phyloP scores from a whole-genome alignment of 2,329 filamentous ascomycete species.

The Penicillium sumatraense region DNA sequence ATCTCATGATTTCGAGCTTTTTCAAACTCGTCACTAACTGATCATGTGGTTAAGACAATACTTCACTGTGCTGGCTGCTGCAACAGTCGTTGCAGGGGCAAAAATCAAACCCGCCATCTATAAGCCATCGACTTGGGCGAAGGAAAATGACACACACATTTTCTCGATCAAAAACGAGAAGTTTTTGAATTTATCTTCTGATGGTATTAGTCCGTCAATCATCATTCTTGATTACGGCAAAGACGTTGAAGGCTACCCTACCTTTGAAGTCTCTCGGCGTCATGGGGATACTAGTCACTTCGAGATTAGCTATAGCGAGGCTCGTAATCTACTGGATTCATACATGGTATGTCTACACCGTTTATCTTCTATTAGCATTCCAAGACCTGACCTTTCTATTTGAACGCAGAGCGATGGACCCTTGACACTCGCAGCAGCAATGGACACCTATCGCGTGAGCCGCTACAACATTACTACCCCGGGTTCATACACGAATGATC shows the following conservation, averaged over 20 bases:
- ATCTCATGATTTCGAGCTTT: too few relatives aligned
- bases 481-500: slow-evolving; percentile 33
- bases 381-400: background rate
- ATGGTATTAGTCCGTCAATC: background rate
- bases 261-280: slow-evolving; percentile 7
- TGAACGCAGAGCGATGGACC: slow-evolving; percentile 30
- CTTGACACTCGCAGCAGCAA: slow-evolving; percentile 39
- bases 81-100: too few relatives aligned
- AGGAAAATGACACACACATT: too few relatives aligned
- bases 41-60: too few relatives aligned
- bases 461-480: slow-evolving; percentile 37
- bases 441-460: slow-evolving; percentile 44
- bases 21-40: too few relatives aligned
- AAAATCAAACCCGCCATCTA: too few relatives aligned
- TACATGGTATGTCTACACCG: slow-evolving; percentile 11
- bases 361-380: background rate
- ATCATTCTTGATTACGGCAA: slow-evolving; percentile 15
- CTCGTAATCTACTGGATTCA: slow-evolving; percentile 6
- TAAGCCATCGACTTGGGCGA: too few relatives aligned
- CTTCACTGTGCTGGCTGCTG: too few relatives aligned
- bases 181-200: too few relatives aligned
- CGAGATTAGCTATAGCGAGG: slow-evolving; percentile 21
- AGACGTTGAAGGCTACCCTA: slow-evolving; percentile 16
- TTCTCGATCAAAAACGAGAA: too few relatives aligned
- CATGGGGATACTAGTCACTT: slow-evolving; percentile 14